Percentiles rank a stretch among this genome's conserved stretches.
Evolutionary conservation across 495 filamentous ascomycete species (phyloP).

Genomic region (Hypoxylon crocopeplum): DNA sequence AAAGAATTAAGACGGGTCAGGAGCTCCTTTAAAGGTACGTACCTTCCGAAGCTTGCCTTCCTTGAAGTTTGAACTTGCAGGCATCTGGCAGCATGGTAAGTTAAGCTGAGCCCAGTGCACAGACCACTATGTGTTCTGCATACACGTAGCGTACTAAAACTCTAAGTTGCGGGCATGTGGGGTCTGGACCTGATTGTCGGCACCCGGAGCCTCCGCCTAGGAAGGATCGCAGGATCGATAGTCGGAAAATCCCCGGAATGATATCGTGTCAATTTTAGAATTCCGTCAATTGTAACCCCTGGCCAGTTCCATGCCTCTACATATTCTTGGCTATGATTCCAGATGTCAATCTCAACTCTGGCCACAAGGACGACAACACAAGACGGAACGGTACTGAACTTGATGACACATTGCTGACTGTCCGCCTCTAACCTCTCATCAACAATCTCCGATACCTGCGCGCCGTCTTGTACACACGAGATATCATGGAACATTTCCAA

Average conservation of each 20-base stretch:
- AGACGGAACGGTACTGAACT: neutral
- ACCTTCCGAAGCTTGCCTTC: too few relatives aligned
- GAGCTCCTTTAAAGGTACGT: too few relatives aligned
- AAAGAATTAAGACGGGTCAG: too few relatives aligned
- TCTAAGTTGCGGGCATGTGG: neutral
- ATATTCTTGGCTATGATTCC: too few relatives aligned
- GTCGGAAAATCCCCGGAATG: constrained; percentile 45
- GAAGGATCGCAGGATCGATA: too few relatives aligned
- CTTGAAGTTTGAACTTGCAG: too few relatives aligned
- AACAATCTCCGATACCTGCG: too few relatives aligned
- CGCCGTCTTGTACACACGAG: constrained; percentile 16
- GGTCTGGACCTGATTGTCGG: constrained; percentile 9
- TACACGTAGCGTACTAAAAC: neutral
- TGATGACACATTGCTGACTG: neutral
- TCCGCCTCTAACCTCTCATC: too few relatives aligned
- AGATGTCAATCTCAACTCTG: constrained; percentile 22
- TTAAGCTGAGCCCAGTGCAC: too few relatives aligned
- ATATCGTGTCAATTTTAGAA: constrained; percentile 42
- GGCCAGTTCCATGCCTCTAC: constrained; percentile 7
- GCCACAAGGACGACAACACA: constrained; percentile 9
- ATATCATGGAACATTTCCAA: constrained; percentile 30
- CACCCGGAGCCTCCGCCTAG: too few relatives aligned
- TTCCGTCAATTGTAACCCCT: constrained; percentile 2
- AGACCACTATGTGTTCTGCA: too few relatives aligned
- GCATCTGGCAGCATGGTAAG: too few relatives aligned